Base-by-base conservation (phyloP, 257 asterid genomes). In the Przewalskia tangutica region DNA sequence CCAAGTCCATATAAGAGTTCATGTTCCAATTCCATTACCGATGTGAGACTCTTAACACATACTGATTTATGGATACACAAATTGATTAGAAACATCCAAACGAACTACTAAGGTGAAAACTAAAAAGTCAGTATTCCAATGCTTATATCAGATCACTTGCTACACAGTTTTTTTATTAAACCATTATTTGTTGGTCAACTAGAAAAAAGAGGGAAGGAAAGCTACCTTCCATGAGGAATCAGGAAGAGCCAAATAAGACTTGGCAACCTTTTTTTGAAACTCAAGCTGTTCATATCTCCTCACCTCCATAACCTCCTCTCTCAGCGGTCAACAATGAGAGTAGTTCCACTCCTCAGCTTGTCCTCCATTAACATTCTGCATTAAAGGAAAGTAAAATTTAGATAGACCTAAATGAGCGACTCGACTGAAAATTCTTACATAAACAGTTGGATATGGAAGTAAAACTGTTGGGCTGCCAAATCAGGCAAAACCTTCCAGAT, bases 261-360 rank as follows among this genome's bases (percentile, higher is more conserved):
- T 83, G 42, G 95, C 91, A 80, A 94, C 98, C 83, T 84, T 89
- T 82, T 89, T 88, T 86, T 96, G 99, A 91, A 96, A 96, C 89
- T 96, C 99, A 27, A 93, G 93, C 88, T 93, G 90, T 89, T 96
- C 99, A 34, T 96, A 96, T 87, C 98, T 89, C 87, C 87, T 96
- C 98, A 9, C 89, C 97, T 48, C 99, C 98, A 83, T 96, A 96
- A 56, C 98, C 98, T 82, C 97, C 99, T 88, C 99, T 89, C 86
- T 93, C 93, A 95, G 38, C 98, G 97, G 82, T 95, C 97, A 68
- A 93, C 89, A 13, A 95, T 90, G 73, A 95, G 93, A 44, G 93
- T 89, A 63, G 97, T 92, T 83, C 96, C 94, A 84, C 91, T 88
- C 89, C 89, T 92, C 82, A 95, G 86, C 90, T 92, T 92, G 55